Base-by-base conservation (phyloP, 2,329 filamentous ascomycete genomes). In the Ophiostoma piceae region DNA sequence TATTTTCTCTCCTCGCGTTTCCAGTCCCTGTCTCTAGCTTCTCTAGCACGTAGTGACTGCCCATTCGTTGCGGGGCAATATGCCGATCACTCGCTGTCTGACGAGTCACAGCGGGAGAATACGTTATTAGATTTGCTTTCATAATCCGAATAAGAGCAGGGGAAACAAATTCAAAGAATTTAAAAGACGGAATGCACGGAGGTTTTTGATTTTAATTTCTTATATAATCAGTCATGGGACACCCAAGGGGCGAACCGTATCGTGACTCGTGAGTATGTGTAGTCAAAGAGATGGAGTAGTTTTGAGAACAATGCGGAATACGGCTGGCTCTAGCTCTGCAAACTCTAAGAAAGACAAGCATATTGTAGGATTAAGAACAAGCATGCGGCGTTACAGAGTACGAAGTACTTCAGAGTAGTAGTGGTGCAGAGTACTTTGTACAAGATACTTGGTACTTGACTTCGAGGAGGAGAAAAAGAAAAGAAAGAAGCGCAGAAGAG, bases 1-100 rank as follows among this genome's bases (percentile, higher is more conserved):
- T 16, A 19, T 7, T 32, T 11, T 14, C 57, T 14, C 57, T 32
- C 2, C 11, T 32, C 26, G 26, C 29, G 57, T 57, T 57, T 57
- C 51, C 51, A 57, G 57, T 47, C 57, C 57, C 22, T 26, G 57
- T 62, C 57, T 32, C 26, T 62, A 26, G n/a, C 22, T 26, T 57
- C n/a, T 26, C 22, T 26, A 26, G 51, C n/a, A 26, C 51, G 22
- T 22, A 26, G 22, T 26, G 54, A 11, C 57, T 26, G 62, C 29
- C 68, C 68, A 66, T 51, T 66, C 65, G 51, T 39, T 69, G 47
- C 64, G 64, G 68, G 60, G 60, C 67, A 54, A 43, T 39, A 32
- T 57, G 47, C 29, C 12, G 66, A 64, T 47, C 64, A 66, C 57
- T 62, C 7, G 14, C n/a, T 65, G 26, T 68, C 32, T 51, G 22